These are phyloP conservation scores for Apiospora arundinis DNA, from an alignment of 2,329 filamentous ascomycete genomes.

Conservation along the genomic window DNA sequence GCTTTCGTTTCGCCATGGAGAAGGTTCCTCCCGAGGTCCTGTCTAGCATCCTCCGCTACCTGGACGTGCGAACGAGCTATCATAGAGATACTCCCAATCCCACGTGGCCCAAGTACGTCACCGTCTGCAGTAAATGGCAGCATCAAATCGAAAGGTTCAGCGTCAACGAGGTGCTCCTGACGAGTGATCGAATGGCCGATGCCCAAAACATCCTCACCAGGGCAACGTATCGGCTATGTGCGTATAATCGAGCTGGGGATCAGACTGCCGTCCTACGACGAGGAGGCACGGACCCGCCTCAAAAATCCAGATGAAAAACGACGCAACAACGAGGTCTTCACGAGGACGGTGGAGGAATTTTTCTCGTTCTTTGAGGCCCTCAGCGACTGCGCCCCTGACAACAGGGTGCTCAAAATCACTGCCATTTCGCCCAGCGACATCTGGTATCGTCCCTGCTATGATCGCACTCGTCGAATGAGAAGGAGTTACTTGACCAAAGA, in stretches of 20 bases:
- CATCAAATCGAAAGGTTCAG: background rate
- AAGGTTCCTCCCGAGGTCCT: background rate
- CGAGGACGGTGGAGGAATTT: background rate
- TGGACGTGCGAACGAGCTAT: background rate
- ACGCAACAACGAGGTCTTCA: background rate
- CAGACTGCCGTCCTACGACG: conserved; percentile 2
- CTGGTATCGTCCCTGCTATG: background rate
- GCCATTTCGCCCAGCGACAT: background rate
- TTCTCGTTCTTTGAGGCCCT: background rate
- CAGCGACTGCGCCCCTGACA: background rate
- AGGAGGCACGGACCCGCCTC: background rate
- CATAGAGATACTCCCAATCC: background rate
- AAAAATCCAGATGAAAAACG: background rate
- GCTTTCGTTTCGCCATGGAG: background rate
- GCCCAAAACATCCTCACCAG: background rate
- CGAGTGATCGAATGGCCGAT: background rate
- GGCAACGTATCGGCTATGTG: background rate
- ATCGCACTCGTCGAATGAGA: background rate
- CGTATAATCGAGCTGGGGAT: background rate
- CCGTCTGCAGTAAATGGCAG: background rate
- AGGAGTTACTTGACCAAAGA: background rate
- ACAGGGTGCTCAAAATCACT: background rate
- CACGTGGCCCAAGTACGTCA: background rate
- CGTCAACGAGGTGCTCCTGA: background rate
- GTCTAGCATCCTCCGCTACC: background rate